Evolutionary conservation across 1,284 basidiomycete genomes (phyloP).

Genomic region (Ceratobasidium sp.): DNA sequence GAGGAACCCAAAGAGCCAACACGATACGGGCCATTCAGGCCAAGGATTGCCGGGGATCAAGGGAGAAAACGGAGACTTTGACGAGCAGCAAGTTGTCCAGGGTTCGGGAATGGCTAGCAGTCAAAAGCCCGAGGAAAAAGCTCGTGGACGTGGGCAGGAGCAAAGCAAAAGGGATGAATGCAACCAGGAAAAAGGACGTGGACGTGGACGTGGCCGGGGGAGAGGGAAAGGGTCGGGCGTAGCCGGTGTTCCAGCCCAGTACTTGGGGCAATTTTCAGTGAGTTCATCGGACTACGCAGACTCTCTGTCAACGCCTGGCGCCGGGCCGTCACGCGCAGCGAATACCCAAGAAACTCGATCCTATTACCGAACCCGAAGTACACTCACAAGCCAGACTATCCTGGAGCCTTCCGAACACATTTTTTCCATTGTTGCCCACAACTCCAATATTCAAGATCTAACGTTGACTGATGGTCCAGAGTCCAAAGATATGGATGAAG

Average conservation of each 20-base stretch:
- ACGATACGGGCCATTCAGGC: no score
- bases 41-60: no score
- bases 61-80: no score
- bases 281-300: background rate
- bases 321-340: background rate
- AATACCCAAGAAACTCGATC: background rate
- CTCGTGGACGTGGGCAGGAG: background rate
- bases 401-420: background rate
- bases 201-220: background rate
- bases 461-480: no score
- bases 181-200: background rate
- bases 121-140: background rate
- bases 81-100: no score
- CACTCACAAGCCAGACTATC: background rate
- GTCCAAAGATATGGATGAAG: no score
- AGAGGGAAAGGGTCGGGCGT: background rate
- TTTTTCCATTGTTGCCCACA: background rate
- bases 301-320: background rate
- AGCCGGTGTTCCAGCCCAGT: background rate
- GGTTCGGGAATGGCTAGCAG: background rate
- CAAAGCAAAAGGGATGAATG: background rate
- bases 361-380: background rate
- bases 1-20: no score
- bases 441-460: background rate
- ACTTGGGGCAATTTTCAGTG: background rate